Base-by-base conservation (phyloP, 148 eudicot genomes). In the Silene uniflora region DNA sequence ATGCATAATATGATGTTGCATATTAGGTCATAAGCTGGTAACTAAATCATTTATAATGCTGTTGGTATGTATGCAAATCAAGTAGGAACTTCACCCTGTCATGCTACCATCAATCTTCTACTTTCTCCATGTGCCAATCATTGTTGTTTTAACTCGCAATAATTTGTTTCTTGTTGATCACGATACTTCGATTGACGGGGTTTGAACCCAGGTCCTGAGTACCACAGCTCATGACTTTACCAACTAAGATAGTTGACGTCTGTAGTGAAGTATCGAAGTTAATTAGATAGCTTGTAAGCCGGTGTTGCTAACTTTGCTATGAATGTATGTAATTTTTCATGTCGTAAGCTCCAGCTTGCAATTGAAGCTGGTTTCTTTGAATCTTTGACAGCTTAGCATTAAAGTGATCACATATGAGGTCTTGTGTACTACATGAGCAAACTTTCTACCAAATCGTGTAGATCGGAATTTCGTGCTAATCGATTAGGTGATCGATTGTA, bases 101-200 rank as follows among this genome's bases (percentile, higher is more conserved):
- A 79, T 74, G 77, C 76, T 81, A 66, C 39, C 69, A 69, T 79
- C 78, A 73, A 60, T 67, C 27, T 46, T 76, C 72, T 21, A 59
- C 80, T 76, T 83, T 81, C 66, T 39, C 70, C 83, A 81, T 72
- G 72, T 76, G 84, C 77, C 75, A 81, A 83, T 83, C 75, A 84
- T 87, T 87, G 74, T 23, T 24, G 39, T 76, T 18, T 77, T 67
- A 79, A 75, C 67, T 75, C 79, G 11, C 3, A 0, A 35, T 35
- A 35, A 35, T 4, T 35, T 35, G 39, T 39, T 39, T 39, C 9
- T 39, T 39, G 9, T 6, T 39, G 7, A 39, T 1, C 44, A 39
- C 44, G 44, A 9, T 39, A 39, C 44, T 39, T 39, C 10, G 44
- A 6, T 2, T 5, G 2, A 35, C 39, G 4, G 4, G 39, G 1